Evolutionary conservation across 352 stramenopile species (phyloP).

Genomic region (Phytopythium delawarense): DNA sequence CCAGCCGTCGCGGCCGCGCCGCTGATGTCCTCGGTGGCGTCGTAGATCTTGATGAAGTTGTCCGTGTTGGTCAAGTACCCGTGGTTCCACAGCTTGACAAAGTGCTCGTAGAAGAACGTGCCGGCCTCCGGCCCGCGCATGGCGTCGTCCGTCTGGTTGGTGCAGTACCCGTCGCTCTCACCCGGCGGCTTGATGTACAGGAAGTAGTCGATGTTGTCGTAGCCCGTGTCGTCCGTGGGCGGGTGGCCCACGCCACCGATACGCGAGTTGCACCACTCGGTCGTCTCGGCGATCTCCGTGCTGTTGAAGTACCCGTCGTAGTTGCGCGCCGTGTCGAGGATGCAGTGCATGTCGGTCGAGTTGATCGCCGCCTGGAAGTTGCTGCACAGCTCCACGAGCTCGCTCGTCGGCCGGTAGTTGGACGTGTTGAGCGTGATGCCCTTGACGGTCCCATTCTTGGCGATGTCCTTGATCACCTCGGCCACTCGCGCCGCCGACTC

Average conservation of each 20-base stretch:
- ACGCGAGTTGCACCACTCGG: conserved; percentile 56
- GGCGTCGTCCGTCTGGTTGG: conserved; percentile 18
- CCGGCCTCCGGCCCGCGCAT: conserved; percentile 39
- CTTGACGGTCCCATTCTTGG: conserved; percentile 17
- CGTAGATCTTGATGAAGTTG: conserved; percentile 20
- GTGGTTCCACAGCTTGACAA: conserved; percentile 62
- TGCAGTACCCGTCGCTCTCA: conserved; percentile 62
- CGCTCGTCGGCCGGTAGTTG: conserved; percentile 48
- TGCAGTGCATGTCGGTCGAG: conserved; percentile 23
- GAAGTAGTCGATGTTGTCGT: conserved; percentile 61
- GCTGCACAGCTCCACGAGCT: conserved; percentile 28
- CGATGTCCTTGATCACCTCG: conserved; percentile 31
- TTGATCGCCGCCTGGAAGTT: conserved; percentile 36
- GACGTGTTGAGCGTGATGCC: conserved; percentile 62
- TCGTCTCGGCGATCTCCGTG: conserved; percentile 10
- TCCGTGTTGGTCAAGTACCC: conserved; percentile 36
- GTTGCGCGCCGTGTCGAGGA: conserved; percentile 40
- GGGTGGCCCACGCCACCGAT: conserved; percentile 37
- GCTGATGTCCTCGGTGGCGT: conserved; percentile 8
- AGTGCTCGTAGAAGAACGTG: conserved; percentile 50
- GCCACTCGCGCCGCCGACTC: conserved; percentile 15
- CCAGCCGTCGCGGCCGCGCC: conserved; percentile 5
- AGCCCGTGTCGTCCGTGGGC: conserved; percentile 40
- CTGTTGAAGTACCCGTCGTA: conserved; percentile 18
- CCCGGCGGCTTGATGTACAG: conserved; percentile 69